Conservation (phyloP, 2,329 filamentous ascomycete genomes). For the Xylariales sp. region DNA sequence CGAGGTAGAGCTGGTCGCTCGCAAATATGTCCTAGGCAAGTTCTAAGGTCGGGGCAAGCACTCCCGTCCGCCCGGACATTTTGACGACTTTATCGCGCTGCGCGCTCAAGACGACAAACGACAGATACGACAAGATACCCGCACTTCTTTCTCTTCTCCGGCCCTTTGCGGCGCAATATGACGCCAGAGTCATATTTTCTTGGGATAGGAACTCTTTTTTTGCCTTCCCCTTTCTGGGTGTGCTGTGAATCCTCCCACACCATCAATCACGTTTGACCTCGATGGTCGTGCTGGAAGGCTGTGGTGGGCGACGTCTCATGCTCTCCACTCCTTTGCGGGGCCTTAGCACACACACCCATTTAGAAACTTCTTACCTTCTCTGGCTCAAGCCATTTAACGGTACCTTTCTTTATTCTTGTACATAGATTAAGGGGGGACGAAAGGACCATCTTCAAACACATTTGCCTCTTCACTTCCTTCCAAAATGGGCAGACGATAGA, state of each 20-base stretch:
- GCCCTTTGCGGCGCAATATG: slow-evolving; percentile 8
- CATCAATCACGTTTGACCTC: slow-evolving; percentile 4
- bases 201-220: not conserved
- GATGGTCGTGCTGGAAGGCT: slow-evolving; percentile 19
- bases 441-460: not conserved
- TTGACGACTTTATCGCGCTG: slow-evolving; percentile 43
- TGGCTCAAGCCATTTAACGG: slow-evolving; percentile 8
- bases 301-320: slow-evolving; percentile 9
- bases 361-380: slow-evolving; percentile 31
- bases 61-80: slow-evolving; percentile 29
- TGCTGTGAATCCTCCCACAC: not conserved
- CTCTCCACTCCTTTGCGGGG: not conserved
- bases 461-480: not conserved
- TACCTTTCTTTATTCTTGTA: slow-evolving; percentile 22
- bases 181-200: slow-evolving; percentile 1
- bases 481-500: slow-evolving; percentile 2
- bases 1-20: slow-evolving; percentile 44
- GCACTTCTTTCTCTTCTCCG: slow-evolving; percentile 29
- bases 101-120: slow-evolving; percentile 47
- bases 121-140: slow-evolving; percentile 46
- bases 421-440: slow-evolving; percentile 14
- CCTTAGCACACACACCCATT: slow-evolving; percentile 11
- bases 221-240: not conserved
- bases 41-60: slow-evolving; percentile 42
- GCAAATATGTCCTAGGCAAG: slow-evolving; percentile 52